These are phyloP conservation scores for Starmerella floris DNA, from an alignment of 805 yeast species.

Conservation along the genomic window DNA sequence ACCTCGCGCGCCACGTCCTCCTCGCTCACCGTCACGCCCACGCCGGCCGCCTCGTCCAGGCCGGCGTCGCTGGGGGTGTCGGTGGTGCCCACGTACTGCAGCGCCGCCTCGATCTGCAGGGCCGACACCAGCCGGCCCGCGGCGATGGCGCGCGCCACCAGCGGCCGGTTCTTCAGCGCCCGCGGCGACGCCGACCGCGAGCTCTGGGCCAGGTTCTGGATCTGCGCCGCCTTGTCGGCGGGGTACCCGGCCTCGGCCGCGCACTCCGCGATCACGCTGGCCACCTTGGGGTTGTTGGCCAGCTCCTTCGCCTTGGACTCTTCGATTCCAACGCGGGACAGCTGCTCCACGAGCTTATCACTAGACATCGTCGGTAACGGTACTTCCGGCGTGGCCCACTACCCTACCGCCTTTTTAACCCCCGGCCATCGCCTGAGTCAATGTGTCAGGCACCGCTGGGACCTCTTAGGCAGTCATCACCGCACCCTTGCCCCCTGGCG, in stretches of 20 bases:
- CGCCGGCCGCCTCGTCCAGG: slow-evolving; percentile 50
- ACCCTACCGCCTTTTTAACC: too few relatives aligned
- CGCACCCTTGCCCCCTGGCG: too few relatives aligned
- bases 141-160: slow-evolving; percentile 48
- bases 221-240: slow-evolving; percentile 44
- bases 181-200: slow-evolving; percentile 38
- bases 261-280: slow-evolving; percentile 51
- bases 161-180: slow-evolving; percentile 31
- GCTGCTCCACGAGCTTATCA: slow-evolving; percentile 16
- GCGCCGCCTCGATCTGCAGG: slow-evolving; percentile 64
- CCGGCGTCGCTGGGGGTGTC: slow-evolving; percentile 35
- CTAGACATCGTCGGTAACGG: background rate
- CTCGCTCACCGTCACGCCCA: slow-evolving; percentile 62
- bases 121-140: slow-evolving; percentile 51
- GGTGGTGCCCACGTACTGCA: slow-evolving; percentile 49
- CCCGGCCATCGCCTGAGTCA: too few relatives aligned
- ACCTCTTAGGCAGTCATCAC: too few relatives aligned
- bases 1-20: slow-evolving; percentile 52
- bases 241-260: slow-evolving; percentile 35
- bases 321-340: slow-evolving; percentile 20
- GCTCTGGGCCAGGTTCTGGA: slow-evolving; percentile 67
- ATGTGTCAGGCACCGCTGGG: too few relatives aligned
- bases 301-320: slow-evolving; percentile 56
- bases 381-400: background rate
- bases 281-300: slow-evolving; percentile 72